A percentile compares a stretch with the other conserved stretches of the same genome.
phyloP scores from a whole-genome alignment of 371 early-diverging fungal genomes.

The Syncephalastrum sp. region DNA sequence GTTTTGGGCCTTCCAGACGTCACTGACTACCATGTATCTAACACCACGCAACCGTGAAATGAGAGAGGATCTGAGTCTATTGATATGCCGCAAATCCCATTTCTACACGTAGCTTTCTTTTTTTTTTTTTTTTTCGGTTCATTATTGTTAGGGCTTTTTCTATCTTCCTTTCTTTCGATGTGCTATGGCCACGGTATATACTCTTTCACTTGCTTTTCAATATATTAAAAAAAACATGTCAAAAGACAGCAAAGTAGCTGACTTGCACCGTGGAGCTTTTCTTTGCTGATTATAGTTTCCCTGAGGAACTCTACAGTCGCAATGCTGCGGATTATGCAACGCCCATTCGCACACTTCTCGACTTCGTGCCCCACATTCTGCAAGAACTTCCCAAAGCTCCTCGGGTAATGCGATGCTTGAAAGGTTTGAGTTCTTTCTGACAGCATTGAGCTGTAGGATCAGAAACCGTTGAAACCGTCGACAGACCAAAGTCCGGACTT shows the following conservation, averaged over 20 bases:
- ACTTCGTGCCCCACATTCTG: conserved; percentile 58
- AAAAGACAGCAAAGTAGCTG: background rate
- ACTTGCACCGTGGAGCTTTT: conserved; percentile 29
- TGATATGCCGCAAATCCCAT: no score
- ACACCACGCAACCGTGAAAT: no score
- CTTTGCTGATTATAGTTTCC: conserved; percentile 59
- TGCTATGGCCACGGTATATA: conserved; percentile 11
- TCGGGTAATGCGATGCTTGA: background rate
- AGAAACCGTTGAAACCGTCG: no score
- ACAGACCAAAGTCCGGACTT: no score
- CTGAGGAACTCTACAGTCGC: conserved; percentile 50
- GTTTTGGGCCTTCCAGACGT: background rate
- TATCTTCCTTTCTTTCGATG: no score
- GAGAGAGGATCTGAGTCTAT: no score
- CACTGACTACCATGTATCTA: background rate
- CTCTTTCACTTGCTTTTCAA: background rate
- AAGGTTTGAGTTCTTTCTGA: no score
- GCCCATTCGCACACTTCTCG: conserved; percentile 51
- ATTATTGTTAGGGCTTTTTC: background rate
- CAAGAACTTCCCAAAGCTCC: conserved; percentile 43
- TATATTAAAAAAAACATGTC: background rate
- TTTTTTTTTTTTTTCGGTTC: conserved; percentile 16
- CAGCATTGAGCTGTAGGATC: no score
- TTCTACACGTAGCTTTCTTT: conserved; percentile 2
- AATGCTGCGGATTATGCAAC: conserved; percentile 49